These are phyloP conservation scores for Ogataea methanolica DNA, from an alignment of 805 yeast species.

Conservation along the genomic window DNA sequence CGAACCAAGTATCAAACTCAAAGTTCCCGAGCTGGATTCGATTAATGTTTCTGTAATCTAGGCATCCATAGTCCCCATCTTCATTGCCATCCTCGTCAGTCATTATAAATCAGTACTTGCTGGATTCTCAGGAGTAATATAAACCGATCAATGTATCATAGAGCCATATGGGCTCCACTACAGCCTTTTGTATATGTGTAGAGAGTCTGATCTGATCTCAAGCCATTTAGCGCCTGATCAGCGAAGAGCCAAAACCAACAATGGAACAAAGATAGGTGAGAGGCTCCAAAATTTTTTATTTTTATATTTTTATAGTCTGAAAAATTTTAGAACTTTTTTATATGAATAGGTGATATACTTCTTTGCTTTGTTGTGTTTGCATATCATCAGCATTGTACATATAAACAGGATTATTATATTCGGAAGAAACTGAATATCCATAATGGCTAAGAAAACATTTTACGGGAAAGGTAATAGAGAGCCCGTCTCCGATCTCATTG, in stretches of 20 bases:
- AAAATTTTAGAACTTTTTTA: neutral
- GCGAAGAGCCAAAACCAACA: no score
- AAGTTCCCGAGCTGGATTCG: slow-evolving; percentile 64
- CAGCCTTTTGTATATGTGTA: neutral
- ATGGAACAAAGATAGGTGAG: neutral
- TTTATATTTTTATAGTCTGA: neutral
- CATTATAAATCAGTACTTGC: slow-evolving; percentile 10
- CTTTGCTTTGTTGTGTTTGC: no score
- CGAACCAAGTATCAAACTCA: slow-evolving; percentile 81
- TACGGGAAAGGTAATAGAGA: slow-evolving; percentile 7
- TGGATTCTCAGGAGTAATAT: neutral
- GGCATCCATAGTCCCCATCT: slow-evolving; percentile 53
- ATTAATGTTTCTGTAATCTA: slow-evolving; percentile 57
- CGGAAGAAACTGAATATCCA: neutral
- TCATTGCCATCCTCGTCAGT: slow-evolving; percentile 25
- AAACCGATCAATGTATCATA: neutral
- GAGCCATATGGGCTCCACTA: neutral
- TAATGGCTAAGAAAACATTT: slow-evolving; percentile 10
- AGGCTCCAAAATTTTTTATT: slow-evolving; percentile 1
- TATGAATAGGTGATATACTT: neutral
- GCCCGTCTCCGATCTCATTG: neutral
- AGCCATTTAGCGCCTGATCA: no score
- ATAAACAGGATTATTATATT: neutral
- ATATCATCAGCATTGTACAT: neutral
- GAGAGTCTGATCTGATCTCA: no score